These are phyloP conservation scores for Lobosporangium transversale DNA, from an alignment of 192 early-diverging fungal species.

Conservation along the genomic window DNA sequence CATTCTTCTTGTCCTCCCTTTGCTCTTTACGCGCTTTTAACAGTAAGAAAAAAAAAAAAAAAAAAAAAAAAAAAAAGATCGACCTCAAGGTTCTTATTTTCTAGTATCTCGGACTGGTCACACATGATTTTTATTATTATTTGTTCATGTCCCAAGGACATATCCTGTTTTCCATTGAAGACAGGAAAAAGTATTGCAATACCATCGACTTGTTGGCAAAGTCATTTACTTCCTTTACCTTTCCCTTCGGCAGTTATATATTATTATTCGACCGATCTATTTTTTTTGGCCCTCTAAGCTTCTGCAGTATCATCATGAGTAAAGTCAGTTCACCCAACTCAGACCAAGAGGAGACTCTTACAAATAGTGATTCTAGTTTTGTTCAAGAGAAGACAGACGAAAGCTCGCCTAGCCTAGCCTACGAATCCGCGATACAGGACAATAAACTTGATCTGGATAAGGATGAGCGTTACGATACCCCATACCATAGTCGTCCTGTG, in stretches of 20 bases:
- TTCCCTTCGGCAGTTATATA: slow-evolving; percentile 5
- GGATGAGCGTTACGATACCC: slow-evolving; percentile 33
- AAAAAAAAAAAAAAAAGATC: slow-evolving; percentile 13
- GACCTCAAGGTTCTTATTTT: background rate
- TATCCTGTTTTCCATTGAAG: too few relatives aligned
- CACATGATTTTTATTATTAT: too few relatives aligned
- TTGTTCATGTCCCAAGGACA: too few relatives aligned
- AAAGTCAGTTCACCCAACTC: slow-evolving; percentile 22
- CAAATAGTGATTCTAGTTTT: slow-evolving; percentile 15
- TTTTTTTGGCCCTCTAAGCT: background rate
- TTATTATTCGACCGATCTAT: slow-evolving; percentile 30
- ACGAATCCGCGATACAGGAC: slow-evolving; percentile 42
- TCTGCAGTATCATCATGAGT: slow-evolving; percentile 10
- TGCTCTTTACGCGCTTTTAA: too few relatives aligned
- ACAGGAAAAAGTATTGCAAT: too few relatives aligned
- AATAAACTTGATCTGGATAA: slow-evolving; percentile 44
- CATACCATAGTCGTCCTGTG: slow-evolving; percentile 34
- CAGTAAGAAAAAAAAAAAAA: too few relatives aligned
- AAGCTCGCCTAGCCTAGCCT: slow-evolving; percentile 27
- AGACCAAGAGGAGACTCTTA: background rate
- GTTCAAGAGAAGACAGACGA: slow-evolving; percentile 33
- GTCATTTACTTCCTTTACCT: slow-evolving; percentile 5
- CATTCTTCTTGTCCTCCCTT: too few relatives aligned
- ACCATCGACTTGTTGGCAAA: slow-evolving; percentile 52
- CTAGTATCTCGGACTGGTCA: background rate